A percentile compares a stretch with the other conserved stretches of the same genome.
Conservation (phyloP, 768 basidiomycete genomes). For the Xerocomellus dryophilus region DNA sequence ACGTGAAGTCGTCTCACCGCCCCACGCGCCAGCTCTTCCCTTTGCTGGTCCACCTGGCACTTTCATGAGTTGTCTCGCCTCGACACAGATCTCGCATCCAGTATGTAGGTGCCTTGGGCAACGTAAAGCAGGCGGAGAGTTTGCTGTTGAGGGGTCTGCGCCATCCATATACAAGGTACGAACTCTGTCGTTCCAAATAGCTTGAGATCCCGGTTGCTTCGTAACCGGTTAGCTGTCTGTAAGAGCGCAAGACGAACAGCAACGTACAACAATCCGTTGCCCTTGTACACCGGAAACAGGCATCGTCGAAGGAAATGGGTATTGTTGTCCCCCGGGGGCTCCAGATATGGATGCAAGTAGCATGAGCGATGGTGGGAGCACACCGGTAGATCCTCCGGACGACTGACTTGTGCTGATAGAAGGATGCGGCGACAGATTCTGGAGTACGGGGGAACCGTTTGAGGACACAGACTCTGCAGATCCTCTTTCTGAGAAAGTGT, state of each 20-base stretch:
- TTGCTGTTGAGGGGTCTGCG: conserved; percentile 57
- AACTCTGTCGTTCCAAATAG: conserved; percentile 40
- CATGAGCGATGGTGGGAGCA: conserved; percentile 30
- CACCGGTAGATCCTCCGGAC: conserved; percentile 14
- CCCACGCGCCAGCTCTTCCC: conserved; percentile 24
- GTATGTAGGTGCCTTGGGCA: conserved; percentile 74
- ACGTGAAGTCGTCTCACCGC: conserved; percentile 25
- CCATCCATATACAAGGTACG: conserved; percentile 56
- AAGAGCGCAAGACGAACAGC: neutral
- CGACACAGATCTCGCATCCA: conserved; percentile 75
- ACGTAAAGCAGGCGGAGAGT: conserved; percentile 59
- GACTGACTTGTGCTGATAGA: conserved; percentile 20
- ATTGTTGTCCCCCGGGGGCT: conserved; percentile 7
- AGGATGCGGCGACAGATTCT: conserved; percentile 24
- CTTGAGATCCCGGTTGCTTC: conserved; percentile 17
- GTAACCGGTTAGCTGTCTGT: neutral
- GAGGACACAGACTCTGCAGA: conserved; percentile 26
- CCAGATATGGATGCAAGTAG: conserved; percentile 31
- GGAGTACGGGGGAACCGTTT: conserved; percentile 21
- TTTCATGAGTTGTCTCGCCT: conserved; percentile 43
- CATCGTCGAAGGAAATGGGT: conserved; percentile 4
- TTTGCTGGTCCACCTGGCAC: conserved; percentile 26
- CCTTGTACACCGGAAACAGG: conserved; percentile 4
- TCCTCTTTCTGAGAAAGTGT: conserved; percentile 23
- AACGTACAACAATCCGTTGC: conserved; percentile 16